A percentile compares a stretch with the other conserved stretches of the same genome.
Evolutionary conservation across 306 rosid genomes (phyloP).

Genomic region (Prosopis cineraria): DNA sequence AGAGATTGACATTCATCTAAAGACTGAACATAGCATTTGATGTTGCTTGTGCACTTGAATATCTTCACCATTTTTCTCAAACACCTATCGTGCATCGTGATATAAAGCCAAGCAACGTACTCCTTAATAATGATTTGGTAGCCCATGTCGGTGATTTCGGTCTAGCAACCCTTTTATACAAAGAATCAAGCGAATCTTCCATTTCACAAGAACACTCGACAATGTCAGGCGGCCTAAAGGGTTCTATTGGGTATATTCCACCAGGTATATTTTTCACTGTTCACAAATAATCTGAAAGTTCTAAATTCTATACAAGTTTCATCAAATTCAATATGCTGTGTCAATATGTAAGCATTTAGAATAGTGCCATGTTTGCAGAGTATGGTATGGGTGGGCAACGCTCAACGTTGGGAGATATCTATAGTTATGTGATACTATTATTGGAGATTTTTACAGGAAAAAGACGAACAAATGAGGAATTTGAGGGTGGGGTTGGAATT

Average conservation of each 20-base stretch:
- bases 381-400: conserved; percentile 43
- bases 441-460: conserved; percentile 45
- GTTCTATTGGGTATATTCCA: conserved; percentile 44
- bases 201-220: not conserved
- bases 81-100: conserved; percentile 41
- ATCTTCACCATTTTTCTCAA: conserved; percentile 43
- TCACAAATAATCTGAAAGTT: not conserved
- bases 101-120: conserved; percentile 42
- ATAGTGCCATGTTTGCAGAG: conserved; percentile 23
- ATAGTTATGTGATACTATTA: conserved; percentile 43
- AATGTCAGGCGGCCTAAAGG: conserved; percentile 18
- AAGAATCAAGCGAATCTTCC: conserved; percentile 21
- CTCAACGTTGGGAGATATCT: conserved; percentile 40
- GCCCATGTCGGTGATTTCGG: conserved; percentile 45
- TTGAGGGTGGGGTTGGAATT: conserved; percentile 38
- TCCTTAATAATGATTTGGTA: conserved; percentile 39
- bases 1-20: conserved; percentile 40
- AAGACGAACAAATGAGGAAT: conserved; percentile 44
- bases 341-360: not conserved
- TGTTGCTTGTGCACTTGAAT: conserved; percentile 46
- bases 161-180: conserved; percentile 23
- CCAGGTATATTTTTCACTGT: conserved; percentile 28
- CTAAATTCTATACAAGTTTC: not conserved
- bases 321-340: not conserved
- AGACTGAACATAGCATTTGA: conserved; percentile 40